Percentiles rank a stretch among this genome's conserved stretches.
Conservation (phyloP, 257 asterid genomes). For the Solanum neorickii region DNA sequence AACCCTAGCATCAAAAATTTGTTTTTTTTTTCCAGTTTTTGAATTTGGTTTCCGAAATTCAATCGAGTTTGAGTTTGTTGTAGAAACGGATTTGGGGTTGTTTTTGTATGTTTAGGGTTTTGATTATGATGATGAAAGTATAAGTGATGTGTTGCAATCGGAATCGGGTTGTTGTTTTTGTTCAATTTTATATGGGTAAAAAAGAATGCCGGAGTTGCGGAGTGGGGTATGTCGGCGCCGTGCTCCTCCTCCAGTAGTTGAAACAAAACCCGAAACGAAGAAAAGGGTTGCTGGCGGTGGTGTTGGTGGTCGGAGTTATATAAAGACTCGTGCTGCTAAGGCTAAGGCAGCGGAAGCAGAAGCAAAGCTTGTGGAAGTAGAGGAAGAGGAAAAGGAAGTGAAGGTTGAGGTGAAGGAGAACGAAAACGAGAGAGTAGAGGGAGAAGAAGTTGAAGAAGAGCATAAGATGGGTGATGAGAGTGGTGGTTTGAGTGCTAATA, state of each 20-base stretch:
- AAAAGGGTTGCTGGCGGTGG: not conserved
- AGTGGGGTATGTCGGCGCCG: not conserved
- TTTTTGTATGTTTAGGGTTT: not conserved
- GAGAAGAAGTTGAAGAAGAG: not conserved
- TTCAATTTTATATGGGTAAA: constrained; percentile 4
- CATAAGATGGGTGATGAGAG: constrained; percentile 28
- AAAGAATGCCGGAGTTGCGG: constrained; percentile 17
- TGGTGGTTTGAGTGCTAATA: constrained; percentile 34
- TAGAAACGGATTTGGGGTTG: not conserved
- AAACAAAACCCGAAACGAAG: not conserved
- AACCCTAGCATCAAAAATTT: constrained; percentile 9
- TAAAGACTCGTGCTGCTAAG: constrained; percentile 22
- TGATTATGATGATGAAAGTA: not conserved
- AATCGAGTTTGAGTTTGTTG: not conserved
- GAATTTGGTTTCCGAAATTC: not conserved
- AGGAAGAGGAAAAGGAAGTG: not conserved
- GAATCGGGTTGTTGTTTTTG: not conserved
- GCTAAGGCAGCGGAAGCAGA: constrained; percentile 14
- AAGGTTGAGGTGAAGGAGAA: not conserved
- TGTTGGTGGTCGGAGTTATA: not conserved
- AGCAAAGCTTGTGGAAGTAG: not conserved
- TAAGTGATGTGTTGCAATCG: not conserved
- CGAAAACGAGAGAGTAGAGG: not conserved
- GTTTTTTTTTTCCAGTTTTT: not conserved
- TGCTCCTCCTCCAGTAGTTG: not conserved